These are phyloP conservation scores for Candida verbasci DNA, from an alignment of 805 yeast genomes.

Conservation along the genomic window DNA sequence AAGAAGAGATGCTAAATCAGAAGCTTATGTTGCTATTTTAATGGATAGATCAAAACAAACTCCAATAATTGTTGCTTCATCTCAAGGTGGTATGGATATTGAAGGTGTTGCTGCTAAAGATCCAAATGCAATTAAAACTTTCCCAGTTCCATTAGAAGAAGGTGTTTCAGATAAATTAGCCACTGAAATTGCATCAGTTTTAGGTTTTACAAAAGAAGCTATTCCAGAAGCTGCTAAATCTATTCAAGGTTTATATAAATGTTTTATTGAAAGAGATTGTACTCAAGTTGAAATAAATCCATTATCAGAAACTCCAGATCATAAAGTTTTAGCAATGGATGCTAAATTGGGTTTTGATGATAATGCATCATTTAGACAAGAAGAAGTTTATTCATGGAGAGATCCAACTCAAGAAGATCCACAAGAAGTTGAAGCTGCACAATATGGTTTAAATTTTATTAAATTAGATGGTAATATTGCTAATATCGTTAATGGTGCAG, in stretches of 20 bases:
- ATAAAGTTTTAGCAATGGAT: conserved; percentile 94
- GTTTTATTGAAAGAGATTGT: conserved; percentile 88
- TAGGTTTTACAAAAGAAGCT: conserved; percentile 79
- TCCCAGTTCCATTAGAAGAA: conserved; percentile 66
- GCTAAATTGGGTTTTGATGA: conserved; percentile 98
- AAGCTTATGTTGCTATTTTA: conserved; percentile 91
- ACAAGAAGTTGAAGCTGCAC: conserved; percentile 88
- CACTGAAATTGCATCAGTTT: conserved; percentile 64
- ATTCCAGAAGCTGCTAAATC: conserved; percentile 83
- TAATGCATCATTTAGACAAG: conserved; percentile 91
- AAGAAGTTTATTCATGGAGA: conserved; percentile 95
- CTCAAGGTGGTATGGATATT: conserved; percentile 99
- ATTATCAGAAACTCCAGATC: conserved; percentile 85
- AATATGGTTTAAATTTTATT: conserved; percentile 90
- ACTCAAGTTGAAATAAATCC: conserved; percentile 99
- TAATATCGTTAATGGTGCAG: conserved; percentile 99
- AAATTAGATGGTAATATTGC: conserved; percentile 98
- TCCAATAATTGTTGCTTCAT: conserved; percentile 91
- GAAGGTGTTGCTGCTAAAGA: conserved; percentile 94
- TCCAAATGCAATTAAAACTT: conserved; percentile 90
- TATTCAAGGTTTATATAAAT: conserved; percentile 80
- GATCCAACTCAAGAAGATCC: conserved; percentile 97
- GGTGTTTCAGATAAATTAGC: conserved; percentile 84
- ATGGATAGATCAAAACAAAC: conserved; percentile 89
- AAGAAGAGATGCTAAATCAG: conserved; percentile 89